These are phyloP conservation scores for grape (Vitis vinifera) DNA, from an alignment of 164 flowering plant genomes.

Conservation along the genomic window ASM3070453v1 NC_081812.1:10233001-10233500, in stretches of 20 bases:
- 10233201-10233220: slow-evolving; percentile 66
- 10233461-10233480: slow-evolving; percentile 62
- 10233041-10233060: slow-evolving; percentile 55
- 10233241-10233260: slow-evolving; percentile 60
- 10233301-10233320: slow-evolving; percentile 82
- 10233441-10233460: slow-evolving; percentile 82
- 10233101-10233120: slow-evolving; percentile 59
- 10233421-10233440: slow-evolving; percentile 80
- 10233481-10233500: slow-evolving; percentile 46
- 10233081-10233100: slow-evolving; percentile 69
- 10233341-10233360: slow-evolving; percentile 63
- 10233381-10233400: slow-evolving; percentile 70
- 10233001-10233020: slow-evolving; percentile 19
- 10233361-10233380: slow-evolving; percentile 54
- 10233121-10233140: slow-evolving; percentile 72
- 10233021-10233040: slow-evolving; percentile 24
- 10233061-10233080: slow-evolving; percentile 51
- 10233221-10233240: slow-evolving; percentile 73
- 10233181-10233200: slow-evolving; percentile 65
- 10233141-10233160: slow-evolving; percentile 67
- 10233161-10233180: slow-evolving; percentile 64
- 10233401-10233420: slow-evolving; percentile 74
- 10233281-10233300: slow-evolving; percentile 72
- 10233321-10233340: slow-evolving; percentile 80
- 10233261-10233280: slow-evolving; percentile 37